Evolutionary conservation across 2,329 filamentous ascomycete genomes (phyloP).

Genomic region (Neurospora crassa): DNA sequence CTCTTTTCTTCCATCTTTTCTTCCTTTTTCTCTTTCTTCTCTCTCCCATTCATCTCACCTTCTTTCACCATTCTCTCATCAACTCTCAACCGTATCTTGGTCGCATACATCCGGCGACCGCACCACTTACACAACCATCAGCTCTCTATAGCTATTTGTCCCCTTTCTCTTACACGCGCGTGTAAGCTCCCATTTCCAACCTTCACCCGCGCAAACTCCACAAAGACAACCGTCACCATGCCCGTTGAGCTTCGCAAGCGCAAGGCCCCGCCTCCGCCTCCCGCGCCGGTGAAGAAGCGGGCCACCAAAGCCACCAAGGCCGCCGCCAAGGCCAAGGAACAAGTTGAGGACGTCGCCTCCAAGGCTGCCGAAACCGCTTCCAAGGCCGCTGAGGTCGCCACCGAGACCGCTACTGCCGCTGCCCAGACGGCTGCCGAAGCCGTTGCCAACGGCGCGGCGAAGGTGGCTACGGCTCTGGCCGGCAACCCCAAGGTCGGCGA

Average conservation of each 20-base stretch:
- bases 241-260: constrained; percentile 51
- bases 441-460: constrained; percentile 16
- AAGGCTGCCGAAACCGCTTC: constrained; percentile 6
- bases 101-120: constrained; percentile 4
- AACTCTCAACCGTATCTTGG: constrained; percentile 1
- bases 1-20: constrained; percentile 7
- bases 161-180: constrained; percentile 1
- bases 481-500: constrained; percentile 44
- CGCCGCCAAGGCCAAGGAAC: constrained; percentile 19
- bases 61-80: background rate
- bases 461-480: constrained; percentile 25
- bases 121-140: background rate
- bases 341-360: constrained; percentile 7
- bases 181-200: constrained; percentile 7
- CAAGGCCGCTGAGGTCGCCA: constrained; percentile 18
- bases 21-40: constrained; percentile 3
- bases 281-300: constrained; percentile 37
- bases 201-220: constrained; percentile 3
- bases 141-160: background rate
- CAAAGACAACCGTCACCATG: constrained; percentile 29
- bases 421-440: constrained; percentile 14
- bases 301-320: constrained; percentile 20
- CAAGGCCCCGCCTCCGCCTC: constrained; percentile 42
- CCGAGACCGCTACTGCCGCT: constrained; percentile 9
- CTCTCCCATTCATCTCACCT: constrained; percentile 3